Base-by-base conservation (phyloP, 306 rosid species). In the Datisca glomerata region DNA sequence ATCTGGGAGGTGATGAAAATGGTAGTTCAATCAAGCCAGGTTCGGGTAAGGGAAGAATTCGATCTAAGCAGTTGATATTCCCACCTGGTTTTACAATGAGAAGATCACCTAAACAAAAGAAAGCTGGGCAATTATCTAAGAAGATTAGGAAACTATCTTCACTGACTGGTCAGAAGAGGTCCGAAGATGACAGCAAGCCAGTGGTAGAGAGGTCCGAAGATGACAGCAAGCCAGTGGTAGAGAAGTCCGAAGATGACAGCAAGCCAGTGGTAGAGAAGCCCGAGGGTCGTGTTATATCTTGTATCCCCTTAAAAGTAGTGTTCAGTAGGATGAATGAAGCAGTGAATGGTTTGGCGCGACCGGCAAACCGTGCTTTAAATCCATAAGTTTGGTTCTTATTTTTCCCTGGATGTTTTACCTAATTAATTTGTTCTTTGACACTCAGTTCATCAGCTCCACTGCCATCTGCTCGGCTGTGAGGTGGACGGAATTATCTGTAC, bases 301-400 rank as follows among this genome's bases (percentile, higher is more conserved):
- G 98, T 57, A 71, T 91, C 54, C 98, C 98, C 19, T 72, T 91
- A 12, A 75, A 63, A 24, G 49, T 91, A 68, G 96, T 84, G 45
- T 91, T 91, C 54, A 80, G 96, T 76, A 65, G 98, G 71, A 80
- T 91, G 72, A 65, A 79, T n/a, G 94, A 84, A 64, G 96, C 98
- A 21, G 72, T 84, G 71, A 78, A 65, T 21, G 94, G 96, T 18
- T 67, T 61, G 56, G 86, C 71, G 11, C 68, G 85, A 47, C 75
- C 69, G 20, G 55, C 75, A 2, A 69, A 76, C 64, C 81, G 68
- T 19, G 66, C 47, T 31, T 46, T 52, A 53, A 53, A n/a, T n/a
- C n/a, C n/a, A n/a, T n/a, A n/a, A n/a, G n/a, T n/a, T n/a, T n/a
- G n/a, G n/a, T n/a, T n/a, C n/a, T n/a, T n/a, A n/a, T n/a, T n/a